Conservation (phyloP, 306 rosid species). For the Quercus suber region DNA sequence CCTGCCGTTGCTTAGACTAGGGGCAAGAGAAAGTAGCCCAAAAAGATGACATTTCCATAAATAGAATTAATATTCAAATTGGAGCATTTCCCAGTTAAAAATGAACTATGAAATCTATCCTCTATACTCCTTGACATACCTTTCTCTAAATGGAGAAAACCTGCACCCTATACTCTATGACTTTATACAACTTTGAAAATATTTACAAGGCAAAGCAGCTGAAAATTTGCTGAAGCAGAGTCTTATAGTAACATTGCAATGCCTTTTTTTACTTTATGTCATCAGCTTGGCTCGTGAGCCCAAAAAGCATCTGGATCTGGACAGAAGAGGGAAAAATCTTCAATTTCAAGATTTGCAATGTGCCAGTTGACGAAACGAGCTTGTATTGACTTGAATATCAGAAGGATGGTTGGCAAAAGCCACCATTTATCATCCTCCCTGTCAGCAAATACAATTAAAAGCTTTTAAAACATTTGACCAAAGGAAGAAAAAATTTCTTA, state of each 20-base stretch:
- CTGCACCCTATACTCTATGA: constrained; percentile 40
- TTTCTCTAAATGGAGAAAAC: constrained; percentile 29
- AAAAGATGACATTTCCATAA: neutral
- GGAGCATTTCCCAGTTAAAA: neutral
- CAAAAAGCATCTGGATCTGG: constrained; percentile 92
- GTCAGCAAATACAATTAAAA: constrained; percentile 31
- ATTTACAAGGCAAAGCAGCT: constrained; percentile 47
- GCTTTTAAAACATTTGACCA: neutral
- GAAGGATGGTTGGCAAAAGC: constrained; percentile 83
- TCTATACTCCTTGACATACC: neutral
- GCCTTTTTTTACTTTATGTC: constrained; percentile 11
- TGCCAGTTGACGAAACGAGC: constrained; percentile 91
- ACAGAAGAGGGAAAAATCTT: constrained; percentile 77
- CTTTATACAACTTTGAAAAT: constrained; percentile 45
- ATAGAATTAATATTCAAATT: neutral
- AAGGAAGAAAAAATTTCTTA: neutral
- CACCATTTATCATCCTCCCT: constrained; percentile 95
- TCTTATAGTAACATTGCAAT: constrained; percentile 20
- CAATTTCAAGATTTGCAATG: constrained; percentile 82
- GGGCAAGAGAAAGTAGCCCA: neutral
- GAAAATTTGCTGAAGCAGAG: constrained; percentile 14
- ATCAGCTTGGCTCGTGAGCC: constrained; percentile 78
- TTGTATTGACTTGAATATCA: constrained; percentile 70
- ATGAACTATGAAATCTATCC: neutral
- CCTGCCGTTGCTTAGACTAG: neutral